Evolutionary conservation across 2,329 filamentous ascomycete species (phyloP).

Genomic region (Xylaria sp.): DNA sequence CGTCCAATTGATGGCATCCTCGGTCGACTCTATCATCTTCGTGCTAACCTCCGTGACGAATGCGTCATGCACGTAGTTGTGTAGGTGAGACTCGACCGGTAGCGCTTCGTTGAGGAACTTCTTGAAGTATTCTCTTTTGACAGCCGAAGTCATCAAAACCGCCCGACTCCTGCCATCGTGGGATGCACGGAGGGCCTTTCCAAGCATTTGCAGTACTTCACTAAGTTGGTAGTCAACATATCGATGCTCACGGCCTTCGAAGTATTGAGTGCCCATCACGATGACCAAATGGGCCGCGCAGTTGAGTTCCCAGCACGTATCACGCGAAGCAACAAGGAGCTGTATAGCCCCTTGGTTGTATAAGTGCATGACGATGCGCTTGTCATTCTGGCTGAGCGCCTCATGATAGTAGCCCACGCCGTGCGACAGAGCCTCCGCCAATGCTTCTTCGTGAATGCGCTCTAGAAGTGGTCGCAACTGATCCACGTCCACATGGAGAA

Average conservation of each 20-base stretch:
- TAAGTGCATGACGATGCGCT: conserved; percentile 87
- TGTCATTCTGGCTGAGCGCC: conserved; percentile 81
- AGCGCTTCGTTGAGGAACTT: conserved; percentile 97
- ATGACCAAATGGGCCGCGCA: conserved; percentile 84
- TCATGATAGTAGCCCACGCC: conserved; percentile 98
- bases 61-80: conserved; percentile 86
- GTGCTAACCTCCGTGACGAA: conserved; percentile 97
- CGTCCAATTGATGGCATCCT: conserved; percentile 97
- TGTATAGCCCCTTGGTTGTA: conserved; percentile 88
- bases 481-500: conserved; percentile 76
- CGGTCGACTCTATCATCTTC: conserved; percentile 89
- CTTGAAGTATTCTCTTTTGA: conserved; percentile 96
- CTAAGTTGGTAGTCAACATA: conserved; percentile 95
- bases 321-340: conserved; percentile 68
- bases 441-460: conserved; percentile 75
- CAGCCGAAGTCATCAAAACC: conserved; percentile 91
- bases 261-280: conserved; percentile 97
- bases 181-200: conserved; percentile 75
- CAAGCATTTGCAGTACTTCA: conserved; percentile 96
- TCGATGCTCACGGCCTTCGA: conserved; percentile 90
- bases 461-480: conserved; percentile 78
- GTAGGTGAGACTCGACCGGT: conserved; percentile 89
- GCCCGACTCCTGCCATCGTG: conserved; percentile 78
- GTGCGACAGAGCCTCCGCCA: conserved; percentile 85
- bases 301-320: conserved; percentile 94